Evolutionary conservation across 352 stramenopile genomes (phyloP).

Genomic region (Pythium vanterpoolii): DNA sequence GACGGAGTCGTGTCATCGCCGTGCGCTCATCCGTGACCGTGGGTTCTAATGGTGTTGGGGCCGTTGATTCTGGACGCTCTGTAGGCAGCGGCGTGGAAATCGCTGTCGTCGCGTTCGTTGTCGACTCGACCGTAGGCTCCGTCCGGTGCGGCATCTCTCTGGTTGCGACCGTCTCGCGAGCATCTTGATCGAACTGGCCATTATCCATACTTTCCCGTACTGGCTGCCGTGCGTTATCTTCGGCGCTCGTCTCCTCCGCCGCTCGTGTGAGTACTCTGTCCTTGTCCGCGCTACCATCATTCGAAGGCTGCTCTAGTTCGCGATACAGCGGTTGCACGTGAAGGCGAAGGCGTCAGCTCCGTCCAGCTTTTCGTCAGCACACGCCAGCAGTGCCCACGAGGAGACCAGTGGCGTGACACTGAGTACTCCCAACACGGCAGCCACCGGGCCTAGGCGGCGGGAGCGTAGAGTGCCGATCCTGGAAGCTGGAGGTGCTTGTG

Average conservation of each 20-base stretch:
- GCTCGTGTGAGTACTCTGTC: background rate
- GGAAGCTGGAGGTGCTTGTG: background rate
- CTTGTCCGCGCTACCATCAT: background rate
- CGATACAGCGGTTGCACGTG: background rate
- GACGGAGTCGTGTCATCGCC: too few relatives aligned
- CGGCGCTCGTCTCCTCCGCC: background rate
- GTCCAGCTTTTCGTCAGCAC: background rate
- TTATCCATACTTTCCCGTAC: too few relatives aligned
- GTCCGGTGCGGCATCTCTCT: too few relatives aligned
- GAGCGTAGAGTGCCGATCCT: background rate
- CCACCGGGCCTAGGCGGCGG: too few relatives aligned
- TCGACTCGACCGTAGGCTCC: too few relatives aligned
- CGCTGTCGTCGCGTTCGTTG: background rate
- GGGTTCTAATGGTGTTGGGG: too few relatives aligned
- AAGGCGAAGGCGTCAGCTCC: background rate
- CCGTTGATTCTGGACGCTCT: too few relatives aligned
- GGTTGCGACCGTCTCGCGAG: too few relatives aligned
- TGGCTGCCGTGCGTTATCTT: background rate
- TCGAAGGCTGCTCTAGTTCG: background rate
- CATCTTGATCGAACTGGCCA: too few relatives aligned
- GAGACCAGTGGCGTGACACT: background rate
- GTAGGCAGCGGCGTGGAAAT: too few relatives aligned
- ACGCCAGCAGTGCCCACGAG: background rate
- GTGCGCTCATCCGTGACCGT: too few relatives aligned
- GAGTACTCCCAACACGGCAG: background rate